Evolutionary conservation across 2,329 filamentous ascomycete genomes (phyloP).

Genomic region (Apiospora phragmitis): DNA sequence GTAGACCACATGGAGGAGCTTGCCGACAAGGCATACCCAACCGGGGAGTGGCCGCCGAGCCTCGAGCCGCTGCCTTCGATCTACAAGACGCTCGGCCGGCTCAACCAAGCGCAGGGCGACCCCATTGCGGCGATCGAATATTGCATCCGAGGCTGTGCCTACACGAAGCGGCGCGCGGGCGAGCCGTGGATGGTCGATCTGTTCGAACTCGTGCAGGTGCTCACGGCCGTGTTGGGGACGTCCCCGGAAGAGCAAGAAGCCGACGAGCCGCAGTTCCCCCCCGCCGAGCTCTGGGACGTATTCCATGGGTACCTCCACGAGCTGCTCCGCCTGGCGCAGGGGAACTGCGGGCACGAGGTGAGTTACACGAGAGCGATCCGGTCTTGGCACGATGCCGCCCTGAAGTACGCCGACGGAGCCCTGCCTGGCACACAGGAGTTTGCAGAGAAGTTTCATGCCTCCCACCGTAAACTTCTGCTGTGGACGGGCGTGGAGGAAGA

Average conservation of each 20-base stretch:
- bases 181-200: slow-evolving; percentile 29
- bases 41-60: slow-evolving; percentile 26
- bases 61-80: slow-evolving; percentile 30
- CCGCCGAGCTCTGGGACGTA: slow-evolving; percentile 20
- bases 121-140: slow-evolving; percentile 23
- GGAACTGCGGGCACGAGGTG: slow-evolving; percentile 24
- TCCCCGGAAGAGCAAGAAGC: background rate
- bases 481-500: slow-evolving; percentile 26
- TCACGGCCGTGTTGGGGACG: slow-evolving; percentile 20
- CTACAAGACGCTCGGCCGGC: slow-evolving; percentile 22
- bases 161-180: slow-evolving; percentile 17
- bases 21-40: slow-evolving; percentile 17
- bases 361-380: slow-evolving; percentile 23
- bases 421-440: slow-evolving; percentile 22
- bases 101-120: slow-evolving; percentile 24
- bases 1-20: slow-evolving; percentile 18
- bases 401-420: slow-evolving; percentile 13
- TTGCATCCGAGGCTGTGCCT: slow-evolving; percentile 27
- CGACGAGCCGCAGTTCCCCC: slow-evolving; percentile 15
- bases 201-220: slow-evolving; percentile 21
- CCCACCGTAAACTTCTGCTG: slow-evolving; percentile 25
- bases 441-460: slow-evolving; percentile 20
- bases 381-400: slow-evolving; percentile 18
- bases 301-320: slow-evolving; percentile 25
- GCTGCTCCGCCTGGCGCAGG: slow-evolving; percentile 17